Percentiles rank a stretch among this genome's conserved stretches.
These are phyloP conservation scores for Fonsecaea pugnacius DNA, from an alignment of 2,329 filamentous ascomycete genomes.

Conservation along the genomic window DNA sequence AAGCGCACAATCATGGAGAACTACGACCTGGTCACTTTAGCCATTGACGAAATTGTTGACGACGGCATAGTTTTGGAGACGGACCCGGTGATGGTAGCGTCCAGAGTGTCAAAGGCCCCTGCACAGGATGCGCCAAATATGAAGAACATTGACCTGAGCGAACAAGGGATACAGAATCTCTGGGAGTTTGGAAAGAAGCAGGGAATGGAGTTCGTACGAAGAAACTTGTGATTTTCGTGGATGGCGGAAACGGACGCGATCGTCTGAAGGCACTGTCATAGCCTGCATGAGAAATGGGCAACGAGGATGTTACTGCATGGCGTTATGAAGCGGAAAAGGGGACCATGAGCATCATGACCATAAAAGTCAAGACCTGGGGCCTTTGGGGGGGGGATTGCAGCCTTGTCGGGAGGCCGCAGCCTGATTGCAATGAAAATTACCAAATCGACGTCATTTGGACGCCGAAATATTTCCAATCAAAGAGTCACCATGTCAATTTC, in stretches of 20 bases:
- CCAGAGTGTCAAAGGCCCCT: conserved; percentile 88
- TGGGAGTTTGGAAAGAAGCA: conserved; percentile 94
- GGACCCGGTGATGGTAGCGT: conserved; percentile 90
- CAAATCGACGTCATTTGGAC: conserved; percentile 26
- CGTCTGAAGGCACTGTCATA: neutral
- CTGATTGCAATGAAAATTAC: conserved; percentile 12
- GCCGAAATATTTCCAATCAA: neutral
- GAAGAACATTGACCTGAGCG: conserved; percentile 91
- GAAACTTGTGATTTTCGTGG: conserved; percentile 46
- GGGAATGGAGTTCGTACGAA: conserved; percentile 85
- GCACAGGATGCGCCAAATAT: conserved; percentile 84
- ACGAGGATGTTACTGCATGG: conserved; percentile 14
- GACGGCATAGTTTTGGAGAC: conserved; percentile 97
- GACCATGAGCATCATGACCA: conserved; percentile 14
- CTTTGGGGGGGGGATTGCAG: neutral
- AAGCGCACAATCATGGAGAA: conserved; percentile 98
- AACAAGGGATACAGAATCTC: conserved; percentile 91
- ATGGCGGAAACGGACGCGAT: neutral
- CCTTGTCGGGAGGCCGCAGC: conserved; percentile 13
- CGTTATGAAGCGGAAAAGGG: conserved; percentile 13
- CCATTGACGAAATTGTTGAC: conserved; percentile 93
- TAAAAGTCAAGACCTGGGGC: neutral
- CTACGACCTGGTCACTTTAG: conserved; percentile 92
- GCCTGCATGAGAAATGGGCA: neutral
- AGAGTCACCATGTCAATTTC: neutral